Conservation (phyloP, 2,329 filamentous ascomycete species). For the Venturia asperata region DNA sequence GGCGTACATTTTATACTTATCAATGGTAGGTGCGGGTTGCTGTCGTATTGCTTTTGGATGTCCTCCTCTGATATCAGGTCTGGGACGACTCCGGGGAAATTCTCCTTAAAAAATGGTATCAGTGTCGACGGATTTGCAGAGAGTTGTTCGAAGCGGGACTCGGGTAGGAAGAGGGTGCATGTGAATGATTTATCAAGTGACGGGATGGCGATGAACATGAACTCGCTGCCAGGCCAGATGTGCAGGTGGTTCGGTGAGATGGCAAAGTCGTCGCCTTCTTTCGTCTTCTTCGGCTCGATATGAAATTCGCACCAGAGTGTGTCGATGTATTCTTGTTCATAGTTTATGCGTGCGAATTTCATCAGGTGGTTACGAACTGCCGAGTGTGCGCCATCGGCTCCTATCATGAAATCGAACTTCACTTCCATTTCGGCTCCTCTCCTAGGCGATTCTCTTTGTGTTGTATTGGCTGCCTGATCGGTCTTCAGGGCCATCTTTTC, state of each 20-base stretch:
- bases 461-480: conserved; percentile 22
- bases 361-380: conserved; percentile 87
- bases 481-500: conserved; percentile 28
- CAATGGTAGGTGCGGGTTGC: conserved; percentile 83
- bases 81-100: conserved; percentile 79
- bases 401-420: conserved; percentile 85
- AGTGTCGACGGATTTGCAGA: conserved; percentile 55
- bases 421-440: conserved; percentile 63
- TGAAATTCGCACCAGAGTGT: conserved; percentile 96
- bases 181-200: conserved; percentile 86
- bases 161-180: conserved; percentile 84
- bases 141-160: conserved; percentile 59
- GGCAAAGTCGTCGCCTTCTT: conserved; percentile 48
- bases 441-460: conserved; percentile 32
- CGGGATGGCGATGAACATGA: conserved; percentile 98
- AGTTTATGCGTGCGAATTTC: conserved; percentile 88
- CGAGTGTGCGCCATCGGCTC: conserved; percentile 91
- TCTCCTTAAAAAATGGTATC: conserved; percentile 65
- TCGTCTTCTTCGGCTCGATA: conserved; percentile 50
- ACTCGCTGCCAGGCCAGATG: conserved; percentile 90
- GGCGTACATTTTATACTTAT: conserved; percentile 91
- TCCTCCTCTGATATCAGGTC: conserved; percentile 59
- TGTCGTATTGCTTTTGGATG: conserved; percentile 65
- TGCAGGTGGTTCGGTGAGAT: conserved; percentile 92
- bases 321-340: conserved; percentile 90